These are phyloP conservation scores for Ceratocystis albifundus DNA, from an alignment of 2,329 filamentous ascomycete genomes.

Conservation along the genomic window DNA sequence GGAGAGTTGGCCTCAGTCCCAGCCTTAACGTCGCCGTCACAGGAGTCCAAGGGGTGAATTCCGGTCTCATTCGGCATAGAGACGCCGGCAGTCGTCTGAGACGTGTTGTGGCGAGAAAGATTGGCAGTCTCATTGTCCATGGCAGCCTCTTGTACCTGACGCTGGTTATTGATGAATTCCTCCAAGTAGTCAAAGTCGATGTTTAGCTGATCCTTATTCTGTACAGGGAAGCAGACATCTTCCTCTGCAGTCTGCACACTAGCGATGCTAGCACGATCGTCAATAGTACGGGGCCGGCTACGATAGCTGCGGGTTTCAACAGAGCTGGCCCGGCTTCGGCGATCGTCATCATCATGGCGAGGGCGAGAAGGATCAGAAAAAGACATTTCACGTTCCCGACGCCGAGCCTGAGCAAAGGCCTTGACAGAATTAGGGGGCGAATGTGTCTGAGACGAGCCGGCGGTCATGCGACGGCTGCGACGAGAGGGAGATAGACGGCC, in stretches of 20 bases:
- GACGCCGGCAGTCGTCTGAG: constrained; percentile 29
- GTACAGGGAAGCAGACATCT: constrained; percentile 79
- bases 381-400: constrained; percentile 63
- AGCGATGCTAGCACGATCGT: constrained; percentile 49
- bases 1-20: constrained; percentile 30
- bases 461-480: constrained; percentile 44
- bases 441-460: constrained; percentile 52
- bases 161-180: constrained; percentile 64
- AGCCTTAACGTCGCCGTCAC: constrained; percentile 19
- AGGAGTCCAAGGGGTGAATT: neutral
- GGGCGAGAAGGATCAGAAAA: constrained; percentile 40
- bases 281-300: constrained; percentile 45
- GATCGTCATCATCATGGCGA: constrained; percentile 34
- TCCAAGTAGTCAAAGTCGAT: constrained; percentile 92
- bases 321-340: constrained; percentile 16
- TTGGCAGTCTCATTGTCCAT: constrained; percentile 26
- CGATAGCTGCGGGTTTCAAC: constrained; percentile 18
- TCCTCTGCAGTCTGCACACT: constrained; percentile 66
- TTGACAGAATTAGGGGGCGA: constrained; percentile 97
- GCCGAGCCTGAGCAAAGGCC: constrained; percentile 83
- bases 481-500: constrained; percentile 35
- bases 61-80: neutral
- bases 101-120: constrained; percentile 27
- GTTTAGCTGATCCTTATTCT: constrained; percentile 61
- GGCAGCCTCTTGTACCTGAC: constrained; percentile 28